These are phyloP conservation scores for Haplosporangium gracile DNA, from an alignment of 192 early-diverging fungal species.

Conservation along the genomic window DNA sequence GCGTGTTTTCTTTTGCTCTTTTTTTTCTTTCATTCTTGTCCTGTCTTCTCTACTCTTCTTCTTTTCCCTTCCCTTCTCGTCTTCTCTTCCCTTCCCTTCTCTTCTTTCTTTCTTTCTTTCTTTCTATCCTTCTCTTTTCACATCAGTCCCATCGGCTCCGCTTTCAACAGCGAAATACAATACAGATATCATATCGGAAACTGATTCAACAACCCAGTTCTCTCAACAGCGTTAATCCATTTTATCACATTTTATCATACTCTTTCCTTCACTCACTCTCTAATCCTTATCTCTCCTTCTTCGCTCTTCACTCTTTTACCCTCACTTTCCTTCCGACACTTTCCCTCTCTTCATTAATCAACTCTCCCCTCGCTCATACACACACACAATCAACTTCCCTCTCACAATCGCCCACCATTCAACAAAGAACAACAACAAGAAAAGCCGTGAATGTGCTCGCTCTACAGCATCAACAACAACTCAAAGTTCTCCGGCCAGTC, in stretches of 20 bases:
- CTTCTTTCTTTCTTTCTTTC: not conserved
- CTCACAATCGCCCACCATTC: not conserved
- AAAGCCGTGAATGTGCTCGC: slow-evolving; percentile 38
- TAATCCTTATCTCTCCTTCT: not conserved
- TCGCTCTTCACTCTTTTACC: not conserved
- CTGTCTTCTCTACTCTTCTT: not conserved
- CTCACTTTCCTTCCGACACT: not conserved
- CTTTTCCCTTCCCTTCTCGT: not conserved
- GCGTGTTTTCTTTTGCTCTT: not conserved
- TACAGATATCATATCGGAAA: too few species aligned
- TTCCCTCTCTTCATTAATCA: not conserved
- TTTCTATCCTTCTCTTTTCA: not conserved
- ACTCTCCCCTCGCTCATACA: slow-evolving; percentile 6
- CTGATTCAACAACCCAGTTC: not conserved
- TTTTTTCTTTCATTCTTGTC: too few species aligned
- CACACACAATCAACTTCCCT: not conserved
- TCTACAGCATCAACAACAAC: slow-evolving; percentile 51
- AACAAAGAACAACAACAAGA: not conserved
- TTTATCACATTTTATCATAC: not conserved
- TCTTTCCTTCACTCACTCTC: not conserved
- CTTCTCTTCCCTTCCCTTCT: not conserved
- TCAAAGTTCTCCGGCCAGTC: slow-evolving; percentile 35
- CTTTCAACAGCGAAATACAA: too few species aligned
- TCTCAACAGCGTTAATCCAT: not conserved
- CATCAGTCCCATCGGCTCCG: too few species aligned